Evolutionary conservation across 23 red algal species (phyloP).

Genomic region (Agarophyton chilense): DNA sequence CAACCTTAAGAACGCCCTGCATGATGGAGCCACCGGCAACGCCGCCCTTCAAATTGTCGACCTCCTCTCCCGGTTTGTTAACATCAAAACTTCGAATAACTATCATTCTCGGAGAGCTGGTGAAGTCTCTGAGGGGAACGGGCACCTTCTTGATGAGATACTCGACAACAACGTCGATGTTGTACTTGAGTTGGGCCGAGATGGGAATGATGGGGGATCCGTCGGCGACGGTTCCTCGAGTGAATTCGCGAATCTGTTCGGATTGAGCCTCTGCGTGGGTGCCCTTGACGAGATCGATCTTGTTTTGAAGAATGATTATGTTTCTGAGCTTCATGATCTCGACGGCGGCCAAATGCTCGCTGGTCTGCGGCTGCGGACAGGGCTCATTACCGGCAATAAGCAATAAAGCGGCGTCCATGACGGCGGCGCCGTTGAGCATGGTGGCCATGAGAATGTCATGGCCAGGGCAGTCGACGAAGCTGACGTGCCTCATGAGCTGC

Average conservation of each 20-base stretch:
- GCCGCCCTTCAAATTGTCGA: slow-evolving; percentile 91
- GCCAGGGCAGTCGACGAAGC: slow-evolving; percentile 99
- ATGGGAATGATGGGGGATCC: slow-evolving; percentile 95
- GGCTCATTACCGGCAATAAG: slow-evolving; percentile 98
- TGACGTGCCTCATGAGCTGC: slow-evolving; percentile 87
- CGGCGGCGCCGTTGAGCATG: slow-evolving; percentile 98
- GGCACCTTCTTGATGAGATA: slow-evolving; percentile 98
- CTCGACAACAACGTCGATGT: slow-evolving; percentile 99
- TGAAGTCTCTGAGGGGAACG: slow-evolving; percentile 87
- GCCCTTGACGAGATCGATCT: slow-evolving; percentile 99
- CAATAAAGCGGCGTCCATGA: slow-evolving; percentile 98
- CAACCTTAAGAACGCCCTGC: slow-evolving; percentile 94
- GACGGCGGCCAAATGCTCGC: slow-evolving; percentile 96
- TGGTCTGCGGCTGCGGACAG: slow-evolving; percentile 99
- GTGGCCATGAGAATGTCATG: slow-evolving; percentile 99
- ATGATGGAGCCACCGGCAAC: slow-evolving; percentile 98
- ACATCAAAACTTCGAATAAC: slow-evolving; percentile 99
- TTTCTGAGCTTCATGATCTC: slow-evolving; percentile 97
- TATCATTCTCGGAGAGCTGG: slow-evolving; percentile 89
- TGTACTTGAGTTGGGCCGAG: slow-evolving; percentile 97
- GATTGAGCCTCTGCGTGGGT: slow-evolving; percentile 86
- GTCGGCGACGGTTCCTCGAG: slow-evolving; percentile 86
- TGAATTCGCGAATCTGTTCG: slow-evolving; percentile 94
- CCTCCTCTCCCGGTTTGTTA: slow-evolving; percentile 98
- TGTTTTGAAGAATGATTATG: slow-evolving; percentile 99